phyloP scores from a whole-genome alignment of 352 stramenopile species.

The Phytophthora podocarpi region DNA sequence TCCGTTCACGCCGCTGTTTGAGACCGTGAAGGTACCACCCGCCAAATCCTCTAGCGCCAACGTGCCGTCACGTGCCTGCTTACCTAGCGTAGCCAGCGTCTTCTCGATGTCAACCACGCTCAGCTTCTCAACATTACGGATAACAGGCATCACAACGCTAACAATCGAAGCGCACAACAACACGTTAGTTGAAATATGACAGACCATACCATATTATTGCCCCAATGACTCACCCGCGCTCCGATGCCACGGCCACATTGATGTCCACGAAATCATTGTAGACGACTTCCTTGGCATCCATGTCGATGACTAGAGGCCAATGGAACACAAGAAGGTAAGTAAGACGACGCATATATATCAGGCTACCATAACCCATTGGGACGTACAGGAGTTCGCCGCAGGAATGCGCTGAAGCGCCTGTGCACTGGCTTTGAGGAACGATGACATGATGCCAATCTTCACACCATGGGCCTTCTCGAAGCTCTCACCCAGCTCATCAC shows the following conservation, averaged over 20 bases:
- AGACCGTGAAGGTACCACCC: constrained; percentile 98
- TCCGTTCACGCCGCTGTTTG: constrained; percentile 97
- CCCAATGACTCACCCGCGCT: constrained; percentile 70
- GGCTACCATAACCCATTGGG: background rate
- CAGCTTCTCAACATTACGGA: constrained; percentile 97
- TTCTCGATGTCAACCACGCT: constrained; percentile 97
- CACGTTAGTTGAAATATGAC: background rate
- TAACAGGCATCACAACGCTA: constrained; percentile 97
- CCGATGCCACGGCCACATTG: constrained; percentile 96
- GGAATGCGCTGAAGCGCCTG: constrained; percentile 93
- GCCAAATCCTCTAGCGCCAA: constrained; percentile 93
- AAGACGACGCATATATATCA: background rate
- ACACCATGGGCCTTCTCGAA: constrained; percentile 98
- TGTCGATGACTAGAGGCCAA: constrained; percentile 91
- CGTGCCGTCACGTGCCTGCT: constrained; percentile 68
- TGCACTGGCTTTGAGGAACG: constrained; percentile 97
- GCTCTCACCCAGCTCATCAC: constrained; percentile 89
- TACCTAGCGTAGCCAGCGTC: constrained; percentile 91
- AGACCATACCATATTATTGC: background rate
- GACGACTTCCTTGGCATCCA: constrained; percentile 98
- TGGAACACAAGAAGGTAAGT: constrained; percentile 12
- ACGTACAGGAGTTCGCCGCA: constrained; percentile 95
- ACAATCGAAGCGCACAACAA: constrained; percentile 1
- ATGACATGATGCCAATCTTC: constrained; percentile 98
- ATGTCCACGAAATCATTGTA: constrained; percentile 99